Percentiles rank a stretch among this genome's conserved stretches.
These are phyloP conservation scores for Calonectria hongkongensis DNA, from an alignment of 2,329 filamentous ascomycete species.

Conservation along the genomic window DNA sequence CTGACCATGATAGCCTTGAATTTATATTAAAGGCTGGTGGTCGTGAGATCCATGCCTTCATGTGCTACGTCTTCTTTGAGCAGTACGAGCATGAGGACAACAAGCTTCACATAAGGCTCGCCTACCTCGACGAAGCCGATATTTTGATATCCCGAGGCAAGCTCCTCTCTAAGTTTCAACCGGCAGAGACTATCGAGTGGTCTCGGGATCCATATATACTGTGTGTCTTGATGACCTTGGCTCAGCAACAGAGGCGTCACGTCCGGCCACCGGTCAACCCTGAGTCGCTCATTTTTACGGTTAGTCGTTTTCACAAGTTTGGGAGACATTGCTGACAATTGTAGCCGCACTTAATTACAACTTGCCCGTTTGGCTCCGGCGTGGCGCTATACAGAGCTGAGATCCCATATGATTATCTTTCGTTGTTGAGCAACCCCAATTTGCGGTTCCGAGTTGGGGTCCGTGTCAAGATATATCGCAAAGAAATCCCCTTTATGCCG, in stretches of 20 bases:
- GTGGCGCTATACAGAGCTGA: neutral
- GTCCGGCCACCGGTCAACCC: neutral
- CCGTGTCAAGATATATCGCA: neutral
- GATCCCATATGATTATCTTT: neutral
- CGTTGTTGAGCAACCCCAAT: neutral
- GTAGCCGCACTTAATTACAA: neutral
- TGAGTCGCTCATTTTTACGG: neutral
- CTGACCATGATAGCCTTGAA: neutral
- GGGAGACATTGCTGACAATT: neutral
- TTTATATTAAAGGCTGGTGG: neutral
- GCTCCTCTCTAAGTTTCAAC: neutral
- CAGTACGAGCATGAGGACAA: neutral
- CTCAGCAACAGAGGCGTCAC: neutral
- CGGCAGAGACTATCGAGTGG: neutral
- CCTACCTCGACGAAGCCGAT: constrained; percentile 5
- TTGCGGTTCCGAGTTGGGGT: neutral
- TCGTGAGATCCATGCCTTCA: neutral
- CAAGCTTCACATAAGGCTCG: neutral
- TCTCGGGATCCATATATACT: neutral
- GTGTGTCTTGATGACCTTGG: neutral
- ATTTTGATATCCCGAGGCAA: neutral
- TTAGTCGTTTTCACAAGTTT: neutral
- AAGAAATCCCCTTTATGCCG: constrained; percentile 2
- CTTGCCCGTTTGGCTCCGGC: neutral
- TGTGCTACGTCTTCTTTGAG: neutral